phyloP scores from a whole-genome alignment of 257 asterid species.

The Nicotiana obtusifolia region DNA sequence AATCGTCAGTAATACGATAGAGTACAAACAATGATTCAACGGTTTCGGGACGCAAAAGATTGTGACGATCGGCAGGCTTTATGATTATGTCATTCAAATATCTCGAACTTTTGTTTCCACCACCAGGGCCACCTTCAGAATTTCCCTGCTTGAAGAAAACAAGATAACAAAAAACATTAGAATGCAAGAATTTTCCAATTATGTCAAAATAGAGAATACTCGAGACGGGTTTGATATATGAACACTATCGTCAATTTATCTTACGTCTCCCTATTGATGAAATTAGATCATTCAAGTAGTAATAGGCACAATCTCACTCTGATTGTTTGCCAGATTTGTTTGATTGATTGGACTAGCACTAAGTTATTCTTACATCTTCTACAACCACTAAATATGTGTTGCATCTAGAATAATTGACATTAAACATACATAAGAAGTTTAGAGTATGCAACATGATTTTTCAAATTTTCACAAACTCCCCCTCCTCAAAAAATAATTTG shows the following conservation, averaged over 20 bases:
- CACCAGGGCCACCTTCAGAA: slow-evolving; percentile 56
- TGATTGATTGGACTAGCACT: not conserved
- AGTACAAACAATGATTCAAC: slow-evolving; percentile 80
- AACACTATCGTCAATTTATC: not conserved
- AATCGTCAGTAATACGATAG: slow-evolving; percentile 87
- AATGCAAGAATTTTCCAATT: not conserved
- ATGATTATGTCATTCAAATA: slow-evolving; percentile 73
- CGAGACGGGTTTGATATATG: not conserved
- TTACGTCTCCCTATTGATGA: not conserved
- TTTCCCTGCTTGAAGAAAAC: slow-evolving; percentile 48
- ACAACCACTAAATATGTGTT: not conserved
- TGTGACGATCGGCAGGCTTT: slow-evolving; percentile 88
- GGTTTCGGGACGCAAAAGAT: slow-evolving; percentile 96
- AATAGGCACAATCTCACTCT: not conserved
- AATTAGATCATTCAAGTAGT: not conserved
- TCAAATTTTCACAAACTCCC: not conserved
- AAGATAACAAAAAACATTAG: slow-evolving; percentile 8
- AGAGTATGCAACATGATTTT: not conserved
- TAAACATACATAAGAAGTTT: not conserved
- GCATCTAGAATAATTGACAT: not conserved
- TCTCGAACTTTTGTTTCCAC: slow-evolving; percentile 67
- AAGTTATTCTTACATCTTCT: not conserved
- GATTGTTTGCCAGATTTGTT: slow-evolving; percentile 4
- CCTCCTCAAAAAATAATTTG: not conserved
- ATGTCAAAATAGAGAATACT: not conserved